Percentiles rank a stretch among this genome's conserved stretches.
Conservation (phyloP, 139 green algal genomes). For the Eudorina sp. region DNA sequence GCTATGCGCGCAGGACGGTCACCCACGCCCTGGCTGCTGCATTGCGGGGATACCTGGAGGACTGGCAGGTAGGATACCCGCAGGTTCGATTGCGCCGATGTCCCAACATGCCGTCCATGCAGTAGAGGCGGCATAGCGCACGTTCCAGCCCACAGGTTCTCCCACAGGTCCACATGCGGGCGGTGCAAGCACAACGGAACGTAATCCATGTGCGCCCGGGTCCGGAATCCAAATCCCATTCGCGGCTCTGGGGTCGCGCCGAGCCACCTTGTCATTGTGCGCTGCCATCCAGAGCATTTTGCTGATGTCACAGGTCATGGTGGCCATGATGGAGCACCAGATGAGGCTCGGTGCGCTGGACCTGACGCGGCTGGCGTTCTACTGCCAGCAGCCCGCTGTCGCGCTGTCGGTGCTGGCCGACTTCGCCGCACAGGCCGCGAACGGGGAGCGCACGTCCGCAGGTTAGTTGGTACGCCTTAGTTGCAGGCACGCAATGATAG, state of each 20-base stretch:
- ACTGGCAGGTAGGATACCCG: constrained; percentile 62
- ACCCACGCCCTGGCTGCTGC: constrained; percentile 85
- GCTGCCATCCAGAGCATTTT: background rate
- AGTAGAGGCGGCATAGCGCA: too few relatives aligned
- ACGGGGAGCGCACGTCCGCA: constrained; percentile 18
- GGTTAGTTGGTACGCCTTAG: too few relatives aligned
- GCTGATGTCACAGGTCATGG: constrained; percentile 82
- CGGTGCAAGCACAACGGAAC: too few relatives aligned
- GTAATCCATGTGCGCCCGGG: too few relatives aligned
- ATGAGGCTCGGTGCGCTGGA: constrained; percentile 48
- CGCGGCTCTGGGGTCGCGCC: too few relatives aligned
- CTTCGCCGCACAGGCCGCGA: constrained; percentile 70
- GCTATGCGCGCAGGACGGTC: constrained; percentile 64
- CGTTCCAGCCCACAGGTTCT: too few relatives aligned
- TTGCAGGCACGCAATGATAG: too few relatives aligned
- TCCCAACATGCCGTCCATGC: too few relatives aligned
- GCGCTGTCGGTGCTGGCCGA: constrained; percentile 80
- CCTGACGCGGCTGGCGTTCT: constrained; percentile 84
- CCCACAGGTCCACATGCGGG: too few relatives aligned
- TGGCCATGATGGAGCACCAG: constrained; percentile 92
- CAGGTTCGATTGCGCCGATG: too few relatives aligned
- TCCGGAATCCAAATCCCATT: too few relatives aligned
- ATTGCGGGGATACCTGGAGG: constrained; percentile 63
- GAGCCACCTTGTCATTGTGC: background rate
- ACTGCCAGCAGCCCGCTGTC: constrained; percentile 77